These are phyloP conservation scores for Nitzschia palea DNA, from an alignment of 108 stramenopile species.

Conservation along the genomic window DNA sequence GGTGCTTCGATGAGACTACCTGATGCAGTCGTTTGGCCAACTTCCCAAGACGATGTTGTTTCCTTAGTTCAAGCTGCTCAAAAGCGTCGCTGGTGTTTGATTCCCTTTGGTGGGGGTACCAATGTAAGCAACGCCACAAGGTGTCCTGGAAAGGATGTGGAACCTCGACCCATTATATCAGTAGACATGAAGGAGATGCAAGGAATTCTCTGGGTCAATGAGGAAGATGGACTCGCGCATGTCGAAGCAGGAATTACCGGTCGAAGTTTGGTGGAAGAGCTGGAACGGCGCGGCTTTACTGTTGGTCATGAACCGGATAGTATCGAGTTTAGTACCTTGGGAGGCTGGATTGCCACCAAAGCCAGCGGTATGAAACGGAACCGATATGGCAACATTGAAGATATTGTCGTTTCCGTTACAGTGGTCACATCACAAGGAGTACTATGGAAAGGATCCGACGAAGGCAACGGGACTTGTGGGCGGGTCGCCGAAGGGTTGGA, in stretches of 20 bases:
- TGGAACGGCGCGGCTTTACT: slow-evolving; percentile 81
- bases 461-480: slow-evolving; percentile 41
- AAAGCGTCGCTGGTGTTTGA: slow-evolving; percentile 73
- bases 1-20: slow-evolving; percentile 61
- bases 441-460: slow-evolving; percentile 49
- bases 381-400: slow-evolving; percentile 96
- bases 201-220: slow-evolving; percentile 76
- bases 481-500: slow-evolving; percentile 83
- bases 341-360: slow-evolving; percentile 97
- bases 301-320: slow-evolving; percentile 97
- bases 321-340: slow-evolving; percentile 93
- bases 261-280: slow-evolving; percentile 55
- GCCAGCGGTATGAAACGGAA: slow-evolving; percentile 96
- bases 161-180: slow-evolving; percentile 84
- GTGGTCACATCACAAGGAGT: slow-evolving; percentile 66
- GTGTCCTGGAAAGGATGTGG: slow-evolving; percentile 60
- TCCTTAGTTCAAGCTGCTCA: slow-evolving; percentile 57
- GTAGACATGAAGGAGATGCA: slow-evolving; percentile 90
- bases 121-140: slow-evolving; percentile 86
- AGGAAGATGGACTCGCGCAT: slow-evolving; percentile 82
- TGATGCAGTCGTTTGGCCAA: slow-evolving; percentile 82
- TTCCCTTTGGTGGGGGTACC: slow-evolving; percentile 95
- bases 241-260: slow-evolving; percentile 92
- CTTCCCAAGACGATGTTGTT: slow-evolving; percentile 50
- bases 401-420: slow-evolving; percentile 83